A percentile compares a stretch with the other conserved stretches of the same genome.
Evolutionary conservation across 495 filamentous ascomycete species (phyloP).

Genomic region (Neurospora terricola): DNA sequence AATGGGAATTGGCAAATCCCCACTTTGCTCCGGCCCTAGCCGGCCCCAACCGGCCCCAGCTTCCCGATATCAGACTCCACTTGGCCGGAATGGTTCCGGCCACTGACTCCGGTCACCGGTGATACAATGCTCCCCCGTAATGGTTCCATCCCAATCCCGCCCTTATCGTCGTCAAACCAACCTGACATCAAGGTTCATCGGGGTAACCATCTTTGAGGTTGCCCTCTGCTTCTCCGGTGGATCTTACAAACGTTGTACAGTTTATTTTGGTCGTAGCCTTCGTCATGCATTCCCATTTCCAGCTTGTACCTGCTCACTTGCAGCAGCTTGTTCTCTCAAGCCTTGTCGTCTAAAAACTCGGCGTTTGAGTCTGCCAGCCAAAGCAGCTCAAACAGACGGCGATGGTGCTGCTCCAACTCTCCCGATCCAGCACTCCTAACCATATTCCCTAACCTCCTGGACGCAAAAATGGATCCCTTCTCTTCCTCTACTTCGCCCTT

Average conservation of each 20-base stretch:
- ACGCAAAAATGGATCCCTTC: constrained; percentile 24
- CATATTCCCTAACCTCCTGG: constrained; percentile 45
- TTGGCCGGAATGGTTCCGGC: constrained; percentile 27
- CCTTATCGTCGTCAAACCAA: not conserved
- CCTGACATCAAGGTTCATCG: not conserved
- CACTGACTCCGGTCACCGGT: constrained; percentile 7
- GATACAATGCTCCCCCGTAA: not conserved
- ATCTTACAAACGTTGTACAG: not conserved
- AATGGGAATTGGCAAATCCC: constrained; percentile 12
- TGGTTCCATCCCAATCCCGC: not conserved
- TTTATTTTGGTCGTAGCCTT: not conserved
- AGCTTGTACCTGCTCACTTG: not conserved
- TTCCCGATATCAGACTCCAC: not conserved
- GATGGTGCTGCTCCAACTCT: constrained; percentile 24
- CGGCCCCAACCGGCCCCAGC: constrained; percentile 23
- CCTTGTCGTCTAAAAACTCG: not conserved
- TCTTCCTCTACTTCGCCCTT: not conserved
- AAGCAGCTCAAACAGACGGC: constrained; percentile 22
- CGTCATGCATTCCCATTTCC: not conserved
- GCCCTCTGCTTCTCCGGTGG: not conserved
- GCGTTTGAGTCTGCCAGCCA: constrained; percentile 8
- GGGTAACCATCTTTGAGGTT: not conserved
- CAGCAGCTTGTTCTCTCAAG: not conserved
- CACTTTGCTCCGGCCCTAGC: constrained; percentile 25
- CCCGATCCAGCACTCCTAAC: constrained; percentile 6